Base-by-base conservation (phyloP, 305 asterid species). In the Salvia sclarea region DNA sequence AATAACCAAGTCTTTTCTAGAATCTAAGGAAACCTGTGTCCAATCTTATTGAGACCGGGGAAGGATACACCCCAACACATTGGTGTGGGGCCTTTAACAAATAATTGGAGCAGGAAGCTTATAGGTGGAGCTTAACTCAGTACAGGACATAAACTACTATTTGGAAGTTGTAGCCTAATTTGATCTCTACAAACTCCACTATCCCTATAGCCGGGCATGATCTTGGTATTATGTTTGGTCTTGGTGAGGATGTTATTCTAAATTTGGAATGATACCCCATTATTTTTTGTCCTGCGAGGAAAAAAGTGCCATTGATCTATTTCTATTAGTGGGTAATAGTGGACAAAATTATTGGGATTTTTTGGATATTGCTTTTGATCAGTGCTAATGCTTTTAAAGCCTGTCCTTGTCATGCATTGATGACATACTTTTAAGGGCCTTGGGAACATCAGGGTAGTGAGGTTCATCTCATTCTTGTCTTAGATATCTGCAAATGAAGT, bases 381-480 rank as follows among this genome's bases (percentile, higher is more conserved):
- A 18, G 3, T 12, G 8, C 18, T 37, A 35, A 43, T 59, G 61
- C 7, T 33, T 66, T 59, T 64, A 67, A 14, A 59, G 60, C 31
- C 40, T 45, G 61, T 68, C 22, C 30, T 45, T 28, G 30, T 18
- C 18, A 10, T 68, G 65, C 57, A 58, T 48, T 12, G 10, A 5
- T 60, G 47, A n/a, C 62, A 44, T 45, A 56, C 52, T 45, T 53
- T 53, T 66, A 47, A 24, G 40, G 70, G 24, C 64, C 20, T 37
- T 50, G 50, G 66, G 48, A 17, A 37, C 45, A 47, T 61, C 57
- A 55, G 58, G 59, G 21, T 54, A 28, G 48, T n/a, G 33, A 40
- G 56, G 31, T 54, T 43, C 47, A 28, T 71, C 37, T 63, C 53
- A 45, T 67, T 68, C 48, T 71, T 62, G 59, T 31, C 53, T 41